A percentile compares a stretch with the other conserved stretches of the same genome.
Evolutionary conservation across 352 stramenopile species (phyloP).

Genomic region (Globisporangium spinosum): DNA sequence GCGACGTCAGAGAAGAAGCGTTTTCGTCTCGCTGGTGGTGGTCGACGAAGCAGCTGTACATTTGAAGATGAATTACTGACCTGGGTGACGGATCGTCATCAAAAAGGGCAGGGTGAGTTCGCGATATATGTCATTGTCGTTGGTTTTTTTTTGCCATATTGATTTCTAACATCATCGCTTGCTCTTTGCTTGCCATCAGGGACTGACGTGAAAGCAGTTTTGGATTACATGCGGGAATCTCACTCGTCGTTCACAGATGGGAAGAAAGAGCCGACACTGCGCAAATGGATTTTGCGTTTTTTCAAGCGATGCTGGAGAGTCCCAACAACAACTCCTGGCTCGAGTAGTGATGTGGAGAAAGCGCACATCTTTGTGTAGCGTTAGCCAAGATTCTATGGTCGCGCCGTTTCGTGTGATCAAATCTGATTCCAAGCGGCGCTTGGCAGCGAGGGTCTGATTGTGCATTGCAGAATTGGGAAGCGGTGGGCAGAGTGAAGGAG

Average conservation of each 20-base stretch:
- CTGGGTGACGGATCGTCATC: constrained; percentile 67
- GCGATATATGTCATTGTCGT: neutral
- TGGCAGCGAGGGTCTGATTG: neutral
- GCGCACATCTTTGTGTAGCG: constrained; percentile 55
- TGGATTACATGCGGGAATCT: constrained; percentile 65
- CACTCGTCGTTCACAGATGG: constrained; percentile 69
- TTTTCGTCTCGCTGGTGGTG: constrained; percentile 62
- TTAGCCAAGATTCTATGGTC: neutral
- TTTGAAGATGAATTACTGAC: constrained; percentile 75
- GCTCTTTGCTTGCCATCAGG: constrained; percentile 20
- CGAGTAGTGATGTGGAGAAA: constrained; percentile 39
- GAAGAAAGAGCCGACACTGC: constrained; percentile 75
- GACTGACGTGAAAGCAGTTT: constrained; percentile 62
- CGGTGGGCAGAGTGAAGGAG: neutral
- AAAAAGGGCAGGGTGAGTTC: constrained; percentile 44
- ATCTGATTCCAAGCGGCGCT: constrained; percentile 4
- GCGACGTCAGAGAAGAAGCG: constrained; percentile 67
- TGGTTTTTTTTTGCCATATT: neutral
- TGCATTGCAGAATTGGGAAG: neutral
- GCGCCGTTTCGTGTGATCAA: neutral
- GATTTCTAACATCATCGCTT: constrained; percentile 1
- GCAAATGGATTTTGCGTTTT: constrained; percentile 81
- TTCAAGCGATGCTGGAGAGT: constrained; percentile 71
- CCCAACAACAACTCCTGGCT: constrained; percentile 20
- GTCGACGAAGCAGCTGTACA: constrained; percentile 57